Base-by-base conservation (phyloP, 768 basidiomycete species). In the Tricholoma matsutake region DNA sequence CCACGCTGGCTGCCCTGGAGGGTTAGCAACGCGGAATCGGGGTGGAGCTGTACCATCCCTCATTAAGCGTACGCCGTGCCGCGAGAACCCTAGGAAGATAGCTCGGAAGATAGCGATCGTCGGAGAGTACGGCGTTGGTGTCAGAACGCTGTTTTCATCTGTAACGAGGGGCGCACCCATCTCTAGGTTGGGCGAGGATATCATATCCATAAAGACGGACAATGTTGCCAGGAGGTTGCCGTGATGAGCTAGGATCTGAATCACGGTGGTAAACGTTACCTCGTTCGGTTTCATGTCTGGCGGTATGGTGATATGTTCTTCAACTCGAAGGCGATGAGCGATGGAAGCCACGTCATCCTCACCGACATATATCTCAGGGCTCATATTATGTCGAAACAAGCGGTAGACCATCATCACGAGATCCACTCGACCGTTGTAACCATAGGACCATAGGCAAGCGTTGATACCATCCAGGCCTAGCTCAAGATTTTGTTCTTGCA, bases 21-120 rank as follows among this genome's bases (percentile, higher is more conserved):
- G 57, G 29, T 57, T 51, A 25, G 35, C 43, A 20, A 47, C n/a
- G 10, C 53, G 58, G 47, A 60, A 29, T 59, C n/a, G 58, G 9
- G 41, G 56, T 31, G 39, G 58, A 45, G 10, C 57, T 11, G 57
- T 37, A 13, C 45, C 51, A 39, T 62, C 45, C 58, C 35, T 16
- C 3, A 49, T 58, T 45, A 72, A 67, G 6, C 71, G 66, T 34
- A 73, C 63, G 39, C 83, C 89, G 64, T 90, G 85, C 10, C 82
- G 83, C 6, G 79, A 76, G 69, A 92, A 94, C 1, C 90, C 92
- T 16, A 89, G 79, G 68, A 95, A 93, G 41, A 95, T 70, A 16
- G 83, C 83, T 20, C 90, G 84, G 70, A 88, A 94, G 32, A 85
- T 76, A 20, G 81, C 72, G 52, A 83, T 68, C 1, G 78, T 83